Conservation (phyloP, 495 filamentous ascomycete genomes). For the Aspergillus sclerotiicarbonarius region DNA sequence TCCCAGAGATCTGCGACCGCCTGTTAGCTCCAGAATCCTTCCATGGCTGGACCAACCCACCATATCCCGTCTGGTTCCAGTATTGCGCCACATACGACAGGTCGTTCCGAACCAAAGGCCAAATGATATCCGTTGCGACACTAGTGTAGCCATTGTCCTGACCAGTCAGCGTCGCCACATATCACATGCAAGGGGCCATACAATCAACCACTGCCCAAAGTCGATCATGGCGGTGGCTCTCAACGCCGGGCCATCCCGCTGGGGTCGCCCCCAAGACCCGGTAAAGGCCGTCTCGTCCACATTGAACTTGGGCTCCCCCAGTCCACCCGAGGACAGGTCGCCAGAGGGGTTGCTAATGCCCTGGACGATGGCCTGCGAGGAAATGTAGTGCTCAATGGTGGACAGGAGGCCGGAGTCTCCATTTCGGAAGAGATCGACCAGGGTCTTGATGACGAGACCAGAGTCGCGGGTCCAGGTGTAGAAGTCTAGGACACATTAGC, state of each 20-base stretch:
- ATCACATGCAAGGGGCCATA: slow-evolving; percentile 18
- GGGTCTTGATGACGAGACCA: slow-evolving; percentile 58
- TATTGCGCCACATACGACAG: slow-evolving; percentile 68
- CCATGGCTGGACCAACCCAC: too few species aligned
- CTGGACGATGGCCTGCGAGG: slow-evolving; percentile 59
- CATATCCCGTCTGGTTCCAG: slow-evolving; percentile 66
- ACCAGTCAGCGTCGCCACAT: background rate
- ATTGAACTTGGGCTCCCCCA: slow-evolving; percentile 48
- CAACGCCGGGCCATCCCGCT: slow-evolving; percentile 69
- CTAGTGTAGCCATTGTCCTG: slow-evolving; percentile 31
- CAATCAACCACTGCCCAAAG: slow-evolving; percentile 39
- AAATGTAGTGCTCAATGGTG: slow-evolving; percentile 56
- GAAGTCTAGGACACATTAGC: slow-evolving; percentile 24
- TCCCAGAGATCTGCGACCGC: slow-evolving; percentile 61
- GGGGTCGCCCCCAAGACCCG: slow-evolving; percentile 67
- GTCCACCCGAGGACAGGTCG: slow-evolving; percentile 41
- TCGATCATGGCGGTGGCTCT: slow-evolving; percentile 60
- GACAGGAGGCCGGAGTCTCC: slow-evolving; percentile 53
- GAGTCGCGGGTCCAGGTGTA: slow-evolving; percentile 75
- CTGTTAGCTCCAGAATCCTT: background rate
- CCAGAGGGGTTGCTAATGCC: slow-evolving; percentile 61
- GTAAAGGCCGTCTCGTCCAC: slow-evolving; percentile 60
- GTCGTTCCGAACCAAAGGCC: slow-evolving; percentile 65
- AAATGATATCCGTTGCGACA: slow-evolving; percentile 40
- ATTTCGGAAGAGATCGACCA: slow-evolving; percentile 58